Evolutionary conservation across 345 rosid species (phyloP).

Genomic region (Gossypium rotundifolium): DNA sequence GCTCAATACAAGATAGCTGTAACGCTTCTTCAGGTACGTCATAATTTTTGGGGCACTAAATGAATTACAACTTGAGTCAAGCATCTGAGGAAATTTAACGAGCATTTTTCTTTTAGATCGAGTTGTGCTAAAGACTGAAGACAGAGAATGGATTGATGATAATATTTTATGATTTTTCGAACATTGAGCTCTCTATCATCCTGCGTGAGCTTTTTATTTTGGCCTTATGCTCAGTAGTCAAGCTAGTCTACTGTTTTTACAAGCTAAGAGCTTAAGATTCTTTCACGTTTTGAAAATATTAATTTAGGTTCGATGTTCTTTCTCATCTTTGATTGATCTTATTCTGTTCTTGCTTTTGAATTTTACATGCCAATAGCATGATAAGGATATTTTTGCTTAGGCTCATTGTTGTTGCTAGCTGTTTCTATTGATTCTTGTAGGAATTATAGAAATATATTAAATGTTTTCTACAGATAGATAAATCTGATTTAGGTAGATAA

Average conservation of each 20-base stretch:
- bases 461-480: too few relatives aligned
- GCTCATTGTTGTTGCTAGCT: background rate
- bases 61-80: background rate
- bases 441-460: too few relatives aligned
- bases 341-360: background rate
- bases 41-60: background rate
- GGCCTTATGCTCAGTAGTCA: background rate
- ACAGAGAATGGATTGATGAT: background rate
- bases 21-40: constrained; percentile 70
- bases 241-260: background rate
- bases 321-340: background rate
- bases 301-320: background rate
- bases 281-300: background rate
- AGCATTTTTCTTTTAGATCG: background rate
- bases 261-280: background rate
- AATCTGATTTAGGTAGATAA: too few relatives aligned
- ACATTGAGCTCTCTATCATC: background rate
- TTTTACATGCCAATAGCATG: background rate
- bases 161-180: background rate
- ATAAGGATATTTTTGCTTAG: background rate
- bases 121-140: background rate
- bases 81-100: background rate
- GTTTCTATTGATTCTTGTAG: background rate
- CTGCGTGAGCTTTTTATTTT: background rate
- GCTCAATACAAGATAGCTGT: constrained; percentile 98